Conservation (phyloP, 2,329 filamentous ascomycete species). For the Arthroderma sp. region DNA sequence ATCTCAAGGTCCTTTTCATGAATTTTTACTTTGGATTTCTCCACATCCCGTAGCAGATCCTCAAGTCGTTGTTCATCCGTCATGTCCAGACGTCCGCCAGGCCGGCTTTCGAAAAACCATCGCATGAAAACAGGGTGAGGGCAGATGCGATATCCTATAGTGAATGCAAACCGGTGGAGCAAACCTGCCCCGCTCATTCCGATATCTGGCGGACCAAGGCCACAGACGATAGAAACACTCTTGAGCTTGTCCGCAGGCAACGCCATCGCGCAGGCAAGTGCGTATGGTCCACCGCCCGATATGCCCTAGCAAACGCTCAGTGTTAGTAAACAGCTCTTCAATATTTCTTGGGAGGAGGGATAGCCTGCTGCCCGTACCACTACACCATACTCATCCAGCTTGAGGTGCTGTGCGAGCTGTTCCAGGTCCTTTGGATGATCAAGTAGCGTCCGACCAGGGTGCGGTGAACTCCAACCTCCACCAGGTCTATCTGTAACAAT, state of each 20-base stretch:
- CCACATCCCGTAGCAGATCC: slow-evolving; percentile 10
- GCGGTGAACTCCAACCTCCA: slow-evolving; percentile 28
- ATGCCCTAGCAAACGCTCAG: slow-evolving; percentile 24
- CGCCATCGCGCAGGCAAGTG: slow-evolving; percentile 32
- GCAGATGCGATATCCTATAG: slow-evolving; percentile 18
- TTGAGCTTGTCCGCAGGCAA: slow-evolving; percentile 25
- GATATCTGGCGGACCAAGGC: slow-evolving; percentile 24
- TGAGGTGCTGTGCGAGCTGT: slow-evolving; percentile 28
- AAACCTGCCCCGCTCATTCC: slow-evolving; percentile 19
- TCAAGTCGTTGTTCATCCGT: slow-evolving; percentile 20
- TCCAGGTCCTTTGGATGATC: slow-evolving; percentile 33
- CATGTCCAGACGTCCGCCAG: slow-evolving; percentile 19
- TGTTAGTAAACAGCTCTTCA: no score
- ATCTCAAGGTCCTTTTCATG: slow-evolving; percentile 15
- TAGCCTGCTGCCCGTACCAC: slow-evolving; percentile 17
- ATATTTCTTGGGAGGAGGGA: background rate
- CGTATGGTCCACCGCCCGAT: slow-evolving; percentile 37
- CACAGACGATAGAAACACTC: slow-evolving; percentile 26
- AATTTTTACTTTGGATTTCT: slow-evolving; percentile 3
- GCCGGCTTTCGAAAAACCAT: slow-evolving; percentile 17
- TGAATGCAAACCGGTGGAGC: slow-evolving; percentile 18
- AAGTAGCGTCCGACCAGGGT: slow-evolving; percentile 25
- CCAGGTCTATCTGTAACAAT: slow-evolving; percentile 34
- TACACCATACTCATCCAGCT: slow-evolving; percentile 29
- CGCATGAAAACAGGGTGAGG: slow-evolving; percentile 10